Evolutionary conservation across 2,329 filamentous ascomycete species (phyloP), one percentile per base, ranked within the genome.

Genomic region (Aspergillus pseudotamarii): DNA sequence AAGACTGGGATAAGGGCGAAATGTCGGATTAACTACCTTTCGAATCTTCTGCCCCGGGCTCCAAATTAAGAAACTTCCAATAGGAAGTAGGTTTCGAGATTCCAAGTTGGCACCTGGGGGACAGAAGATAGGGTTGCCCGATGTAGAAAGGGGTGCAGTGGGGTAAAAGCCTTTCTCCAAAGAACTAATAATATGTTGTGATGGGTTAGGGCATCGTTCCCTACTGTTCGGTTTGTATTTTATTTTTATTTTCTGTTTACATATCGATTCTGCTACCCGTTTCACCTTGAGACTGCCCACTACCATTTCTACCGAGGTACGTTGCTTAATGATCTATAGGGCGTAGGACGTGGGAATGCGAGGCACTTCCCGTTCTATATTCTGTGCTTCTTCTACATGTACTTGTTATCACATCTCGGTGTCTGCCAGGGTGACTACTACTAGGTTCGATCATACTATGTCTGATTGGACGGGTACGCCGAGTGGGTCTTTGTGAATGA

Each of bases 141-240:
- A 58, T 60, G 34, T 54, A 46, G 45, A 60, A 66, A 58, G 55
- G 64, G 62, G 43, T 26, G 26, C 45, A 60, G 28, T 23, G 38
- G 32, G 59, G 62, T 58, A 53, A 43, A 26, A 54, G 34, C 41
- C 58, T 36, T 57, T 21, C 23, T 45, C 30, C 19, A 34, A 53
- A 57, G 43, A 57, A 45, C 63, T 67, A 65, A 67, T 63, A 65
- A 60, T 65, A 67, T 63, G 57, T 55, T 51, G 19, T 48, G 48
- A 61, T 60, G 58, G 38, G 48, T 59, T 59, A 46, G 58, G 50
- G 58, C 48, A 59, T 54, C 9, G 46, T 43, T 16, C 34, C 21
- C 16, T 19, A 32, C 23, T 8, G 12, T 14, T 28, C 23, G 6
- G 9, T 41, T 48, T 26, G 10, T 26, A 46, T 9, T 26, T 28